Conservation (phyloP, 805 yeast species). For the Starmerella ratchasimensis region DNA sequence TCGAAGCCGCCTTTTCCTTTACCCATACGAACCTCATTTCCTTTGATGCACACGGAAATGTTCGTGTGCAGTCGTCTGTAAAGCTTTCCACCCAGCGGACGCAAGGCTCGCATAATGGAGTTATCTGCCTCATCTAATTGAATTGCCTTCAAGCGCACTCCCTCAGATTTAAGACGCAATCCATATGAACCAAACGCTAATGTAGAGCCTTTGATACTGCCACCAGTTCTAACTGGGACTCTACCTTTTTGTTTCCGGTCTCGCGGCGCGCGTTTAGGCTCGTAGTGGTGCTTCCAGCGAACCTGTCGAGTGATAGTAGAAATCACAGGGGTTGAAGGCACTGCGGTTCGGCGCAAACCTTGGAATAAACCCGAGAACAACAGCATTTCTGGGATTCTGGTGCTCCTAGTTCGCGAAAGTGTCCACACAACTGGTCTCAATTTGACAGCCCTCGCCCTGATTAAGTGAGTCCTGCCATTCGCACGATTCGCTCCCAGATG, state of each 20-base stretch:
- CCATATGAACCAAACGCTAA: conserved; percentile 75
- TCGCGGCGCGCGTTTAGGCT: conserved; percentile 53
- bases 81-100: conserved; percentile 57
- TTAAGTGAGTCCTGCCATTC: too few relatives aligned
- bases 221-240: conserved; percentile 88
- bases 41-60: conserved; percentile 86
- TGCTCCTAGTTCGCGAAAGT: too few relatives aligned
- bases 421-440: too few relatives aligned
- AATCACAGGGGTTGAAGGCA: neutral
- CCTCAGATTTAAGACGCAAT: conserved; percentile 76
- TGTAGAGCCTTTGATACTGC: conserved; percentile 78
- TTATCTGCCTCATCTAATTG: conserved; percentile 86
- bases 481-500: too few relatives aligned
- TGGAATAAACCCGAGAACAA: conserved; percentile 10
- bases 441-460: too few relatives aligned
- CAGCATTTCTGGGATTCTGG: too few relatives aligned
- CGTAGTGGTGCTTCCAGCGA: conserved; percentile 22
- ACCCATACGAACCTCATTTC: conserved; percentile 99
- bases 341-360: conserved; percentile 2
- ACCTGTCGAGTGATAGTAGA: conserved; percentile 9
- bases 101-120: conserved; percentile 67
- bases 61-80: conserved; percentile 73
- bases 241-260: conserved; percentile 85
- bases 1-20: conserved; percentile 97
- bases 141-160: conserved; percentile 69